Conservation (phyloP, 2,329 filamentous ascomycete genomes). For the Colletotrichum musae region DNA sequence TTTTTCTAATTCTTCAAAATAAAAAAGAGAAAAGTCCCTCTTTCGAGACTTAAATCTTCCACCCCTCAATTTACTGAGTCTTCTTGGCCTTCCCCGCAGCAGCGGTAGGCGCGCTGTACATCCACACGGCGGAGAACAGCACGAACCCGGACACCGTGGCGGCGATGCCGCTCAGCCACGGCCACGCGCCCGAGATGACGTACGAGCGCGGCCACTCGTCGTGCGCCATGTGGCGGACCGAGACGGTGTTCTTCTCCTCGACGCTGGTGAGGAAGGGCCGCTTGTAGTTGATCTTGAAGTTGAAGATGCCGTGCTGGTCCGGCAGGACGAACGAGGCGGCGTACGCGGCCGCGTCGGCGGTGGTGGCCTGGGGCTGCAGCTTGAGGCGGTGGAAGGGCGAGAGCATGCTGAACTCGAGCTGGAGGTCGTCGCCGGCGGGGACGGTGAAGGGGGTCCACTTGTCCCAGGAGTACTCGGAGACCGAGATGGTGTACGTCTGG, state of each 20-base stretch:
- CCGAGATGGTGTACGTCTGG: conserved; percentile 87
- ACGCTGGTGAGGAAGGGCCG: conserved; percentile 90
- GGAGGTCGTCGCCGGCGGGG: conserved; percentile 79
- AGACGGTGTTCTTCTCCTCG: conserved; percentile 95
- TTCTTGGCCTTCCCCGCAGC: conserved; percentile 58
- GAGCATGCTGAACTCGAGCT: conserved; percentile 99
- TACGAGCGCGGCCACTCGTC: conserved; percentile 96
- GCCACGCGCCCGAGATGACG: conserved; percentile 91
- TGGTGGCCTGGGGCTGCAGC: conserved; percentile 71
- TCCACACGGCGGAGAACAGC: conserved; percentile 88
- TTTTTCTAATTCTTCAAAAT: too few species aligned
- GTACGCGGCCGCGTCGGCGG: conserved; percentile 80
- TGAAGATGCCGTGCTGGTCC: conserved; percentile 99
- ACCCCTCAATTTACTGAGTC: conserved; percentile 56
- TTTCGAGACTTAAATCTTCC: neutral
- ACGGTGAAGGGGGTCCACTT: conserved; percentile 82
- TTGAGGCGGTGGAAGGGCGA: conserved; percentile 94
- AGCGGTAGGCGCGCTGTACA: conserved; percentile 74
- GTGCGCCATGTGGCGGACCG: conserved; percentile 96
- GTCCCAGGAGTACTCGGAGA: conserved; percentile 87
- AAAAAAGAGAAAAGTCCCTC: too few species aligned
- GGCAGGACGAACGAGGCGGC: conserved; percentile 84
- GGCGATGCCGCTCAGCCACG: conserved; percentile 91
- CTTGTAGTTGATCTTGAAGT: conserved; percentile 98
- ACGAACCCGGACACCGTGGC: conserved; percentile 89